Conservation (phyloP, 805 yeast genomes). For the Metschnikowia borealis region DNA sequence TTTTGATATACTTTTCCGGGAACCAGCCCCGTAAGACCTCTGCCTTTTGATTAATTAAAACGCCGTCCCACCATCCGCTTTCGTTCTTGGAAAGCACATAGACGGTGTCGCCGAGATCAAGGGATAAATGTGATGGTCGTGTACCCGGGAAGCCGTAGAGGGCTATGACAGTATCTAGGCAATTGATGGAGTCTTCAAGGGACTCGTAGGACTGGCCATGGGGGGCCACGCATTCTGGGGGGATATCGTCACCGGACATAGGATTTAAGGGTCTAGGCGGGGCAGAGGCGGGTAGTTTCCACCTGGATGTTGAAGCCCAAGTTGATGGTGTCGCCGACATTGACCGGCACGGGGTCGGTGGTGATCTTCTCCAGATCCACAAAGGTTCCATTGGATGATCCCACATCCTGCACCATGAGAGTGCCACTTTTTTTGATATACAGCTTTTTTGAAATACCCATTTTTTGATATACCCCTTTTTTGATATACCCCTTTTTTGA, state of each 20-base stretch:
- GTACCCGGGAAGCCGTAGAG: constrained; percentile 53
- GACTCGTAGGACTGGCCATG: constrained; percentile 19
- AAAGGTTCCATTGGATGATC: constrained; percentile 92
- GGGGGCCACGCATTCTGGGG: constrained; percentile 38
- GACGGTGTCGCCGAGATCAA: constrained; percentile 63
- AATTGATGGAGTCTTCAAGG: constrained; percentile 21
- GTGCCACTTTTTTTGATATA: constrained; percentile 55
- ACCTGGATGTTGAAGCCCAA: constrained; percentile 85
- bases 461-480: too few relatives aligned
- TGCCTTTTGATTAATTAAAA: constrained; percentile 33
- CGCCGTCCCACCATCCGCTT: constrained; percentile 89
- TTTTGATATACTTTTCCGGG: too few relatives aligned
- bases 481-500: too few relatives aligned
- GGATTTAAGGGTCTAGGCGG: too few relatives aligned
- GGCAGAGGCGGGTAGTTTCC: constrained; percentile 45
- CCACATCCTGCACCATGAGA: constrained; percentile 77
- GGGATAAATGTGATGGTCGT: constrained; percentile 47
- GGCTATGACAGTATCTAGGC: constrained; percentile 57
- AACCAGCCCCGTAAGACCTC: constrained; percentile 75
- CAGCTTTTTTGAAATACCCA: too few relatives aligned
- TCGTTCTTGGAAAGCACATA: constrained; percentile 62
- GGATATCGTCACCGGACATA: constrained; percentile 30
- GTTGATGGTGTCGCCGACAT: constrained; percentile 83
- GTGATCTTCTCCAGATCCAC: constrained; percentile 72
- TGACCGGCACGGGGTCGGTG: constrained; percentile 57